Evolutionary conservation across 805 yeast species (phyloP).

Genomic region (Yamadazyma ubonensis): DNA sequence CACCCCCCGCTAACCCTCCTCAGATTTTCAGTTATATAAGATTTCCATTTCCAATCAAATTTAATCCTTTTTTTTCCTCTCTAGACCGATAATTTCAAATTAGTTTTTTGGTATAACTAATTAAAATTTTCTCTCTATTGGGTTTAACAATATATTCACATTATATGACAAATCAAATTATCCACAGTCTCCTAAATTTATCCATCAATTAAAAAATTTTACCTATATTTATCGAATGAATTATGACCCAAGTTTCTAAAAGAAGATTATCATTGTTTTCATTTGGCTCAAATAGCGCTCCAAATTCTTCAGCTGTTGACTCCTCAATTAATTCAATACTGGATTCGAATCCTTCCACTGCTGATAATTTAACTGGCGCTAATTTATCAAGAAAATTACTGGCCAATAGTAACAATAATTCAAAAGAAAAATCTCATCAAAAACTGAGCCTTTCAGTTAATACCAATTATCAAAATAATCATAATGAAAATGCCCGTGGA

Average conservation of each 20-base stretch:
- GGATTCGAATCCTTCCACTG: background rate
- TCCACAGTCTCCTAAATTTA: background rate
- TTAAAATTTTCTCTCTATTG: background rate
- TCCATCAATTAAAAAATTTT: background rate
- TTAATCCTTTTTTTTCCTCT: constrained; percentile 4
- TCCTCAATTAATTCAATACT: background rate
- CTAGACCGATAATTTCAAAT: background rate
- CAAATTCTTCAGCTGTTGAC: background rate
- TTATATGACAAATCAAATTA: background rate
- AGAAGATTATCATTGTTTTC: constrained; percentile 22
- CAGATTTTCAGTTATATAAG: constrained; percentile 1
- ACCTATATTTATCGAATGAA: constrained; percentile 2
- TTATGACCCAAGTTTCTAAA: constrained; percentile 14
- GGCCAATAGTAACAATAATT: no score
- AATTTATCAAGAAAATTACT: no score
- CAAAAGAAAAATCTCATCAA: no score
- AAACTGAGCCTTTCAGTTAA: background rate
- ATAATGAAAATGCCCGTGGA: background rate
- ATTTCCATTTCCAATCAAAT: constrained; percentile 6
- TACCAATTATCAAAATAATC: background rate
- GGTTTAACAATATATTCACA: background rate
- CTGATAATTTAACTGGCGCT: background rate
- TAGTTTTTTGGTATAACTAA: background rate
- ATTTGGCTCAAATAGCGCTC: constrained; percentile 16
- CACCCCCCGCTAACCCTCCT: constrained; percentile 4